A percentile compares a stretch with the other conserved stretches of the same genome.
phyloP scores from a whole-genome alignment of 345 rosid genomes.

The Brassica rapa region DNA sequence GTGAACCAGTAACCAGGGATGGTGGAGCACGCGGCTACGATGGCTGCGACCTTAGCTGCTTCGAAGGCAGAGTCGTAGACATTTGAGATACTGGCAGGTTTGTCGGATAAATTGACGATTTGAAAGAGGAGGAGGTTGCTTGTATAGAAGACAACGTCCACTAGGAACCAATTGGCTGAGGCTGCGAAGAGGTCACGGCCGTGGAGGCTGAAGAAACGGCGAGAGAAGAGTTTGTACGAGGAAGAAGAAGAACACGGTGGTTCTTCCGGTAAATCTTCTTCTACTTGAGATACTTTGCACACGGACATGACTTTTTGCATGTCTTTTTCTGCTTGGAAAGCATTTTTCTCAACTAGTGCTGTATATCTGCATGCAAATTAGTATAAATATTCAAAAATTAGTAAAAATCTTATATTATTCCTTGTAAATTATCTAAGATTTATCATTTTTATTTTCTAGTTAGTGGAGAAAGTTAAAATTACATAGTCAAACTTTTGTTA shows the following conservation, averaged over 20 bases:
- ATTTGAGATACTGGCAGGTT: not conserved
- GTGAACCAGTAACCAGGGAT: conserved; percentile 74
- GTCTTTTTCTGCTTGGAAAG: conserved; percentile 62
- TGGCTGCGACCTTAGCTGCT: conserved; percentile 49
- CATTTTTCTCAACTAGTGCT: conserved; percentile 70
- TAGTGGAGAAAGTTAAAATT: too few species aligned
- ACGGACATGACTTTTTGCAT: conserved; percentile 61
- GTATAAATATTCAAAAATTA: too few species aligned
- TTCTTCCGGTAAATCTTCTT: conserved; percentile 43
- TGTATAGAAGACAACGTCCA: conserved; percentile 66
- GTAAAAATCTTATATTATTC: too few species aligned
- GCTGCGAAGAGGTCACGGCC: conserved; percentile 67
- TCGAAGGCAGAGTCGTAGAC: conserved; percentile 49
- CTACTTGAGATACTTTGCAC: conserved; percentile 31
- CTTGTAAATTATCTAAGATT: too few species aligned
- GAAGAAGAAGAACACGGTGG: conserved; percentile 17
- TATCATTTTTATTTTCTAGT: too few species aligned
- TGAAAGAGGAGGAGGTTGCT: conserved; percentile 65
- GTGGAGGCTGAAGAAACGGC: conserved; percentile 56
- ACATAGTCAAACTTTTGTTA: too few species aligned
- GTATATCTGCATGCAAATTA: conserved; percentile 53
- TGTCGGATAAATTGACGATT: conserved; percentile 37
- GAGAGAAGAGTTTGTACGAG: conserved; percentile 53
- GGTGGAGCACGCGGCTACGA: conserved; percentile 52
- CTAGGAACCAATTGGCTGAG: conserved; percentile 19